A percentile compares a stretch with the other conserved stretches of the same genome.
Conservation (phyloP, 202 grass and related monocot species). For the Alloteropsis angusta region DNA sequence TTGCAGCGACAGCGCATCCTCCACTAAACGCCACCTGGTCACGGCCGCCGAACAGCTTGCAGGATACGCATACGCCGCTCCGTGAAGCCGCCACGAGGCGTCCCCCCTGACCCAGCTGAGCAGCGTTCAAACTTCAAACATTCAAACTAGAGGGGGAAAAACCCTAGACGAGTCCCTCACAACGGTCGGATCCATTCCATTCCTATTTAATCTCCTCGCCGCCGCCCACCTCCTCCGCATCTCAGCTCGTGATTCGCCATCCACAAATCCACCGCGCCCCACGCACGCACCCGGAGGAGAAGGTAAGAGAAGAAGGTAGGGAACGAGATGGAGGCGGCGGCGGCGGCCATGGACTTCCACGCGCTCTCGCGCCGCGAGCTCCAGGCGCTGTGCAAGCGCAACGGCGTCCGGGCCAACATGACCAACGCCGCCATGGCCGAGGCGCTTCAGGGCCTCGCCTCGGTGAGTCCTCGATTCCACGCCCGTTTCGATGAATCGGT, state of each 20-base stretch:
- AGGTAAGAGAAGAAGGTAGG: slow-evolving; percentile 25
- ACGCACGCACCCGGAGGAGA: background rate
- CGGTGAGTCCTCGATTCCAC: slow-evolving; percentile 27
- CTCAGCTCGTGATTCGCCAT: slow-evolving; percentile 15
- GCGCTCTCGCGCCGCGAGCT: slow-evolving; percentile 57
- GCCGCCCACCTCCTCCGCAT: slow-evolving; percentile 1
- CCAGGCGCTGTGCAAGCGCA: slow-evolving; percentile 81
- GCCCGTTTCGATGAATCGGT: background rate
- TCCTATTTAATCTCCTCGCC: slow-evolving; percentile 33
- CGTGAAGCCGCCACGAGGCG: background rate
- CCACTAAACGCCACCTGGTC: background rate
- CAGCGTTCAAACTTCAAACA: slow-evolving; percentile 51
- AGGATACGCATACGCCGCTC: background rate
- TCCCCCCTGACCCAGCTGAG: background rate
- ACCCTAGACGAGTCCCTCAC: slow-evolving; percentile 14
- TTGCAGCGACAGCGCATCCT: background rate
- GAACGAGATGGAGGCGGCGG: background rate
- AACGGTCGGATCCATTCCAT: slow-evolving; percentile 41
- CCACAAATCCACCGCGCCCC: background rate
- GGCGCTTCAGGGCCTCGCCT: slow-evolving; percentile 41
- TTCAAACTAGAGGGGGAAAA: slow-evolving; percentile 31
- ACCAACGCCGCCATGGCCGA: slow-evolving; percentile 89
- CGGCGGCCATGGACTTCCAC: slow-evolving; percentile 63
- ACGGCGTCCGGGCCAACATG: slow-evolving; percentile 76
- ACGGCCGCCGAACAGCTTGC: background rate